Base-by-base conservation (phyloP, 2,329 filamentous ascomycete genomes). In the Colletotrichum incanum region DNA sequence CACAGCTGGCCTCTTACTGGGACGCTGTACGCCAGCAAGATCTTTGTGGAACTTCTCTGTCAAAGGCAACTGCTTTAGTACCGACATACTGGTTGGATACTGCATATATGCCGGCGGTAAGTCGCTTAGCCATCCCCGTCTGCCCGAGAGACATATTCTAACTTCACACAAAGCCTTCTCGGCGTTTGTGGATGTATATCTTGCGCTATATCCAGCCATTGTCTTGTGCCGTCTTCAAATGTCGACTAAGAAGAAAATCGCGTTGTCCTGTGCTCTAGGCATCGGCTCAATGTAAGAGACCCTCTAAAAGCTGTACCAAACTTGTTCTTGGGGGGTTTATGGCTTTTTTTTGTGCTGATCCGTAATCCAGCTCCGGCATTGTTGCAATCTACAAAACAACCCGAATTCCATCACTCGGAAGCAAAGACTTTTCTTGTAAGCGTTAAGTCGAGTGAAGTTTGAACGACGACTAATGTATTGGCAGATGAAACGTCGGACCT, bases 151-250 rank as follows among this genome's bases (percentile, higher is more conserved):
- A 55, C n/a, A n/a, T n/a, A n/a, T n/a, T n/a, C n/a, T 39, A 28
- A 67, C 34, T 52, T 8, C 41, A 12, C 1, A 1, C 12, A 31
- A 54, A 82, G 81, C 75, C 0, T 75, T 81, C 18, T 84, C 81
- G 18, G 82, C 78, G 1, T 75, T 80, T 16, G 78, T 82, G 12
- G 84, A 85, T 69, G 75, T 86, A 0, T 85, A 85, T 60, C 79
- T 86, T 8, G 83, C 84, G 16, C 72, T 84, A 0, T 85, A 85
- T 37, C 83, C 84, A 0, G 79, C 80, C 1, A 54, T 82, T 1
- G 78, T 85, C 0, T 76, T 86, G 0, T 82, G 73, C 50, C 74
- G 75, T 3, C 76, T 85, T 8, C 80, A 83, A 43, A 78, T 86
- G 76, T 78, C 79, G 18, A 71, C 78, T 8, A 79, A 77, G 60